Percentiles rank a stretch among this genome's conserved stretches.
Evolutionary conservation across 371 early-diverging fungal species (phyloP).

Genomic region (Apophysomyces elegans): DNA sequence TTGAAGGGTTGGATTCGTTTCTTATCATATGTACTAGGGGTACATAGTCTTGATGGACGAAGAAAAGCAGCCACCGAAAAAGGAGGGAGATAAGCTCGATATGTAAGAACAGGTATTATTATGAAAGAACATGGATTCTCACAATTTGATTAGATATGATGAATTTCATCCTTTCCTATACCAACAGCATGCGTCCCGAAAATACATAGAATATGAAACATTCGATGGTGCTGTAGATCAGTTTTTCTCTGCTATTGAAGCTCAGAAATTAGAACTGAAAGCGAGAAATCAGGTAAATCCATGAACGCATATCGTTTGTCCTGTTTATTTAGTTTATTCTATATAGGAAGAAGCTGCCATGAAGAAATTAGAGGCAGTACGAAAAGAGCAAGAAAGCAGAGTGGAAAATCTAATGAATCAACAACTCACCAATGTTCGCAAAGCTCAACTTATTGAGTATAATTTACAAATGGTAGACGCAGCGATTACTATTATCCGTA

Average conservation of each 20-base stretch:
- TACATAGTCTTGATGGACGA: conserved; percentile 65
- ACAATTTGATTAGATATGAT: conserved; percentile 58
- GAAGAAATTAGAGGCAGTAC: conserved; percentile 84
- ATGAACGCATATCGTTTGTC: neutral
- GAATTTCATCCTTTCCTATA: conserved; percentile 91
- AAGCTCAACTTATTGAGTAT: conserved; percentile 83
- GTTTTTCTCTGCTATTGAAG: conserved; percentile 90
- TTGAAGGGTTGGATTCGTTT: neutral
- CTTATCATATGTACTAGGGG: conserved; percentile 33
- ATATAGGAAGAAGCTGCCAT: conserved; percentile 72
- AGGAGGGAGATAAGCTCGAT: conserved; percentile 49
- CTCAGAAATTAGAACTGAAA: conserved; percentile 78
- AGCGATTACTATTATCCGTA: conserved; percentile 82
- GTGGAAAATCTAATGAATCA: conserved; percentile 73
- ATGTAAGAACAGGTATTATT: conserved; percentile 42
- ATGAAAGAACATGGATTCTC: neutral
- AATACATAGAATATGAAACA: conserved; percentile 63
- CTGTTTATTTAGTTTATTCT: neutral
- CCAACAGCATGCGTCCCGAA: conserved; percentile 62
- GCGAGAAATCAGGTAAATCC: conserved; percentile 57
- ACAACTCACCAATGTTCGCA: conserved; percentile 66
- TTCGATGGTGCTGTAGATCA: conserved; percentile 92
- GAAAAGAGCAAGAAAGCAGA: conserved; percentile 79
- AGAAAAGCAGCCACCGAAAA: conserved; percentile 40
- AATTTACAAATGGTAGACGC: conserved; percentile 87